Conservation (phyloP, 306 rosid genomes). For the Canavalia ensiformis region DNA sequence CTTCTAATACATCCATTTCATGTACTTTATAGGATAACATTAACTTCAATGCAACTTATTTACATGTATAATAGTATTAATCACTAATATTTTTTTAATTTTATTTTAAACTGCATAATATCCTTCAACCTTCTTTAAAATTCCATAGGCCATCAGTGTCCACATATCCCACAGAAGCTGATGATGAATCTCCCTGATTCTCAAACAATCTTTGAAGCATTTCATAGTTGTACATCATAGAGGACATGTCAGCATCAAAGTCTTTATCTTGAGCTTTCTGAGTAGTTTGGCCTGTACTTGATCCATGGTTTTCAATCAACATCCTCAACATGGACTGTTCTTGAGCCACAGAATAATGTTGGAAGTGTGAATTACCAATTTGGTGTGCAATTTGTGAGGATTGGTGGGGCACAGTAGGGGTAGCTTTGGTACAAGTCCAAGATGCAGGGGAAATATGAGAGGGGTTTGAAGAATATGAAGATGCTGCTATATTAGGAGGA, state of each 20-base stretch:
- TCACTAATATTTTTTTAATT: neutral
- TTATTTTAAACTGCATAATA: neutral
- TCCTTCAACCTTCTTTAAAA: conserved; percentile 47
- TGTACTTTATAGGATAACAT: conserved; percentile 3
- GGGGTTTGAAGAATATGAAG: conserved; percentile 47
- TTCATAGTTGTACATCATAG: conserved; percentile 53
- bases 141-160: conserved; percentile 67
- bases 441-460: conserved; percentile 51
- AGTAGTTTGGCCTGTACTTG: conserved; percentile 19
- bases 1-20: conserved; percentile 32
- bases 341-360: conserved; percentile 43
- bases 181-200: conserved; percentile 58
- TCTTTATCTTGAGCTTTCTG: conserved; percentile 49
- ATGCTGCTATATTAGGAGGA: conserved; percentile 5
- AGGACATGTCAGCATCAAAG: conserved; percentile 57
- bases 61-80: conserved; percentile 37
- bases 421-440: conserved; percentile 27
- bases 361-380: conserved; percentile 45
- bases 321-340: conserved; percentile 57
- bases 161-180: conserved; percentile 59
- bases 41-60: conserved; percentile 17
- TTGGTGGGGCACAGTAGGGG: conserved; percentile 18
- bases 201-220: conserved; percentile 51
- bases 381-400: conserved; percentile 38
- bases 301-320: conserved; percentile 55